phyloP scores from a whole-genome alignment of 78 protist genomes.

The Goniomonas avonlea region DNA sequence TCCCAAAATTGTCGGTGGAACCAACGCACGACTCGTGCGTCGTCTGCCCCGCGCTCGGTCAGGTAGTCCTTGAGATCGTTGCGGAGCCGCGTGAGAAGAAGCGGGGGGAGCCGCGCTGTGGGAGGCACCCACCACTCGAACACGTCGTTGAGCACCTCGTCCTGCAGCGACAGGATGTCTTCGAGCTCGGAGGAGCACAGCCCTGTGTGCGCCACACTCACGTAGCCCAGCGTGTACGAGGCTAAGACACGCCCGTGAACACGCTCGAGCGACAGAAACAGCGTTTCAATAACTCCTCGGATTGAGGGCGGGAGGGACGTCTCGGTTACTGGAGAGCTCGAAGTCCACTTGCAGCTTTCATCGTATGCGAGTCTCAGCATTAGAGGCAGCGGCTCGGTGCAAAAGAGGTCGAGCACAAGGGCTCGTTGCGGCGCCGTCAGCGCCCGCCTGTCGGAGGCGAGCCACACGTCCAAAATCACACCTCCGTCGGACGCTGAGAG shows the following conservation, averaged over 20 bases:
- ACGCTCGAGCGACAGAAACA: not conserved
- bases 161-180: not conserved
- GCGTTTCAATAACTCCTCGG: not conserved
- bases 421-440: no score
- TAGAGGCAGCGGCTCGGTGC: no score
- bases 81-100: not conserved
- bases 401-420: no score
- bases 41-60: not conserved
- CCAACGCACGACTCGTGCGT: not conserved
- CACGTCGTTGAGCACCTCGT: not conserved
- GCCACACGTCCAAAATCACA: no score
- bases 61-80: not conserved
- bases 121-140: conserved; percentile 13
- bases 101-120: not conserved
- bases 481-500: no score
- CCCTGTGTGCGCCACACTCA: not conserved
- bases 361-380: no score
- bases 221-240: not conserved
- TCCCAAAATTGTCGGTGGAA: conserved; percentile 2
- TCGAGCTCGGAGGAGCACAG: not conserved
- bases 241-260: not conserved
- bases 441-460: no score
- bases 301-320: not conserved
- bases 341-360: no score
- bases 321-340: no score